Conservation (phyloP, 768 basidiomycete species). For the Kwoniella bestiolae region DNA sequence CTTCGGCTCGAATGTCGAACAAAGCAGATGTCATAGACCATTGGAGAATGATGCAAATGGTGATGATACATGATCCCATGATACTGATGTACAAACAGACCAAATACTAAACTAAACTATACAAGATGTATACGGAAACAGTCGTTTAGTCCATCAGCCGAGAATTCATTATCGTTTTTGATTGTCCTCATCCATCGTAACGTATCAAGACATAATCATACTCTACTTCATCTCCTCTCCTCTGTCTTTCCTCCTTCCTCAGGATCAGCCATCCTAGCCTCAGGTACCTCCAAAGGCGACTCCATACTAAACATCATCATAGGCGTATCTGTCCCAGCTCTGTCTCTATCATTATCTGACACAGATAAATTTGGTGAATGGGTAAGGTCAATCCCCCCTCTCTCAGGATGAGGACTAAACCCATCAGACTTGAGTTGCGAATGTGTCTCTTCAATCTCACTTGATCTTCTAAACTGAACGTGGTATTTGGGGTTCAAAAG, state of each 20-base stretch:
- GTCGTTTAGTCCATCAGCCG: not conserved
- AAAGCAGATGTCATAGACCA: no score
- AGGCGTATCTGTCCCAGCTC: conserved; percentile 14
- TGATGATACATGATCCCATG: no score
- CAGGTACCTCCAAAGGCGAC: conserved; percentile 9
- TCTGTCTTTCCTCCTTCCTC: not conserved
- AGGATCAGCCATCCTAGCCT: not conserved
- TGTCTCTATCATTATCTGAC: conserved; percentile 1
- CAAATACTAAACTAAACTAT: not conserved
- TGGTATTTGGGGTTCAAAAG: not conserved
- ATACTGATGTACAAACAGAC: not conserved
- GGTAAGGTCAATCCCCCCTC: not conserved
- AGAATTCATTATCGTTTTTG: not conserved
- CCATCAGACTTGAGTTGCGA: no score
- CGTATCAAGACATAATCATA: not conserved
- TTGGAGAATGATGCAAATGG: no score
- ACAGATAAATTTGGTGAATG: not conserved
- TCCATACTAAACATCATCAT: conserved; percentile 23
- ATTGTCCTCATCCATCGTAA: not conserved
- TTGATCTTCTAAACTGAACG: not conserved
- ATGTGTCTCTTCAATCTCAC: conserved; percentile 7
- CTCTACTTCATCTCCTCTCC: not conserved
- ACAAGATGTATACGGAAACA: not conserved
- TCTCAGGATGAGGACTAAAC: not conserved
- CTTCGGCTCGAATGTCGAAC: no score